These are phyloP conservation scores for Trichoderma oligosporum DNA, from an alignment of 2,329 filamentous ascomycete species.

Conservation along the genomic window DNA sequence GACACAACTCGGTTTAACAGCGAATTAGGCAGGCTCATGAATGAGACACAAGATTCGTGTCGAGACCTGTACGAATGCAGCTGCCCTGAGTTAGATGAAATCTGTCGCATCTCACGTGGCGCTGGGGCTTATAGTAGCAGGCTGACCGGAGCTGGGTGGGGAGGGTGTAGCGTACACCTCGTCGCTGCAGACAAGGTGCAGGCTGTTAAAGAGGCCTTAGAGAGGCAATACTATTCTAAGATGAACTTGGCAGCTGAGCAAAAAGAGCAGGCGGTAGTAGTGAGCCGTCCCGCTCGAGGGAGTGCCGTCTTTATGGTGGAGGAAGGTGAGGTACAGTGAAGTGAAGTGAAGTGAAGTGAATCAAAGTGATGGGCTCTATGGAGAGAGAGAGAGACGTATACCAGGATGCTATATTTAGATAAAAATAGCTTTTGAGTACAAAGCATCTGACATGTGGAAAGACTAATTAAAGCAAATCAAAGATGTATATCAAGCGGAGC, in stretches of 20 bases:
- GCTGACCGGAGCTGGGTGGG: slow-evolving; percentile 93
- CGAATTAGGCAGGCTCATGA: slow-evolving; percentile 77
- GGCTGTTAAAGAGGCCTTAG: slow-evolving; percentile 71
- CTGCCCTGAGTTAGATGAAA: slow-evolving; percentile 84
- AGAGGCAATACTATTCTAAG: slow-evolving; percentile 77
- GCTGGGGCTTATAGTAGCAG: slow-evolving; percentile 82
- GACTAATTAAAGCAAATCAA: no score
- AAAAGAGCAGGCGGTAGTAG: slow-evolving; percentile 74
- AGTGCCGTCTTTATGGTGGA: slow-evolving; percentile 51
- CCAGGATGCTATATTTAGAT: no score
- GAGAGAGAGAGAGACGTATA: no score
- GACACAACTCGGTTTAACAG: slow-evolving; percentile 60
- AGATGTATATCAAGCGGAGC: no score
- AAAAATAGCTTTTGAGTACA: no score
- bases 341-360: neutral
- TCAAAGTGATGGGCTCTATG: neutral
- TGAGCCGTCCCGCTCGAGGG: slow-evolving; percentile 80
- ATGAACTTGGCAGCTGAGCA: slow-evolving; percentile 64
- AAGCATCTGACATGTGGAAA: no score
- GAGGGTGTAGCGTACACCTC: slow-evolving; percentile 91
- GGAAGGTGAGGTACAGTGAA: slow-evolving; percentile 26
- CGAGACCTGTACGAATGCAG: slow-evolving; percentile 86
- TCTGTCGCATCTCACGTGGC: slow-evolving; percentile 73
- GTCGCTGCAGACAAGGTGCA: slow-evolving; percentile 80
- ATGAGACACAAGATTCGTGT: slow-evolving; percentile 85